These are phyloP conservation scores for Dictyostelium brefeldianum DNA, from an alignment of 78 protist species.

Conservation along the genomic window DNA sequence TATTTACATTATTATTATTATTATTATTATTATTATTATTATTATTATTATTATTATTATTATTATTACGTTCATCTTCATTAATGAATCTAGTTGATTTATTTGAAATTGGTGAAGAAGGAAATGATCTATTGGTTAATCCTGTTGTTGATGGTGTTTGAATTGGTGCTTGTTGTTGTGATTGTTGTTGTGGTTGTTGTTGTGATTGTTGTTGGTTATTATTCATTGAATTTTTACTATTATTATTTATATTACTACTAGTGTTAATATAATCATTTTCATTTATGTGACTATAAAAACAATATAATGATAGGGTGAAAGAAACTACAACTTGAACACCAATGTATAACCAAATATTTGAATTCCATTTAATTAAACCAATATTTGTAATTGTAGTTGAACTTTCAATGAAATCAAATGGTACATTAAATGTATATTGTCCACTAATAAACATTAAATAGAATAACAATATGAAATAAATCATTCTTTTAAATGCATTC, in stretches of 20 bases:
- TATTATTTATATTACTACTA: too few relatives aligned
- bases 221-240: not conserved
- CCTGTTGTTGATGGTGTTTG: conserved; percentile 3
- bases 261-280: conserved; percentile 6
- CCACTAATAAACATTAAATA: conserved; percentile 16
- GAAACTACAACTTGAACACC: conserved; percentile 49
- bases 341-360: conserved; percentile 36
- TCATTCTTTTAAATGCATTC: conserved; percentile 15
- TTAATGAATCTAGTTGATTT: not conserved
- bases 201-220: not conserved
- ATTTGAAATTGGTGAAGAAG: not conserved
- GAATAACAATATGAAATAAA: not conserved
- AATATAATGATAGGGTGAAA: conserved; percentile 47
- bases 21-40: too few relatives aligned
- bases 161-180: not conserved
- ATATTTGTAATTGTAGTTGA: not conserved
- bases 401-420: not conserved
- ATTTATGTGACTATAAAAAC: conserved; percentile 56
- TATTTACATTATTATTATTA: too few relatives aligned
- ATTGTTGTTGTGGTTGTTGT: not conserved
- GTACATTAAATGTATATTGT: conserved; percentile 46
- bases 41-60: too few relatives aligned
- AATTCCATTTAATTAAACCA: conserved; percentile 21
- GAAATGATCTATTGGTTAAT: not conserved
- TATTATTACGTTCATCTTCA: not conserved